Conservation (phyloP, 371 early-diverging fungal genomes). For the Rhizopus sp. region DNA sequence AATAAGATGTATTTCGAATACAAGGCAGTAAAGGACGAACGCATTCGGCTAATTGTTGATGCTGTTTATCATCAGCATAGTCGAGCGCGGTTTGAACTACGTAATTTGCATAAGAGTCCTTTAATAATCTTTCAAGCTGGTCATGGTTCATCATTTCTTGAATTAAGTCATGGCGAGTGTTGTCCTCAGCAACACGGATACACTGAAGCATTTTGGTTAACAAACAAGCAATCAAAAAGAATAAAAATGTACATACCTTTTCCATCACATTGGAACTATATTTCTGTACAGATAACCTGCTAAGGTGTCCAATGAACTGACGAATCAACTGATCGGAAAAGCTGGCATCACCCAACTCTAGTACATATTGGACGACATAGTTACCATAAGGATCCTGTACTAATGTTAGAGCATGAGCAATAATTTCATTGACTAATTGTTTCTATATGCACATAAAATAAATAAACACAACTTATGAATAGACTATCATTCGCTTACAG, state of each 20-base stretch:
- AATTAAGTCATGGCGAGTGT: slow-evolving; percentile 69
- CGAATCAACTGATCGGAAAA: slow-evolving; percentile 75
- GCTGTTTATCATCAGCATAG: slow-evolving; percentile 75
- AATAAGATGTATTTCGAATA: slow-evolving; percentile 85
- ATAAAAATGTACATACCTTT: slow-evolving; percentile 52
- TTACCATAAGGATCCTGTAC: slow-evolving; percentile 97
- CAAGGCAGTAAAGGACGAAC: slow-evolving; percentile 78
- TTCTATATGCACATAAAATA: slow-evolving; percentile 22
- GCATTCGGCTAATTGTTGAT: slow-evolving; percentile 70
- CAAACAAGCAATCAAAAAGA: not conserved
- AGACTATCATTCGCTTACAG: slow-evolving; percentile 27
- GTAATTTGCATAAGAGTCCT: slow-evolving; percentile 90
- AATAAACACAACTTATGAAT: not conserved
- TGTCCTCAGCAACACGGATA: slow-evolving; percentile 78
- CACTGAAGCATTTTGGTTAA: slow-evolving; percentile 45
- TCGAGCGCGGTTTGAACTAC: slow-evolving; percentile 93
- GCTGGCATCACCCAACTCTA: slow-evolving; percentile 74
- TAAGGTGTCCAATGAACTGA: slow-evolving; percentile 78
- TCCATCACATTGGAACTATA: slow-evolving; percentile 94
- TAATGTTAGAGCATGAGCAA: slow-evolving; percentile 71
- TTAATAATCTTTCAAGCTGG: slow-evolving; percentile 73
- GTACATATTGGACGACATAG: slow-evolving; percentile 97
- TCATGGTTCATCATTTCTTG: slow-evolving; percentile 71
- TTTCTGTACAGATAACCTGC: slow-evolving; percentile 82
- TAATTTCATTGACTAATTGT: slow-evolving; percentile 80